phyloP scores from a whole-genome alignment of 371 early-diverging fungal species.

The Mucor indicus region DNA sequence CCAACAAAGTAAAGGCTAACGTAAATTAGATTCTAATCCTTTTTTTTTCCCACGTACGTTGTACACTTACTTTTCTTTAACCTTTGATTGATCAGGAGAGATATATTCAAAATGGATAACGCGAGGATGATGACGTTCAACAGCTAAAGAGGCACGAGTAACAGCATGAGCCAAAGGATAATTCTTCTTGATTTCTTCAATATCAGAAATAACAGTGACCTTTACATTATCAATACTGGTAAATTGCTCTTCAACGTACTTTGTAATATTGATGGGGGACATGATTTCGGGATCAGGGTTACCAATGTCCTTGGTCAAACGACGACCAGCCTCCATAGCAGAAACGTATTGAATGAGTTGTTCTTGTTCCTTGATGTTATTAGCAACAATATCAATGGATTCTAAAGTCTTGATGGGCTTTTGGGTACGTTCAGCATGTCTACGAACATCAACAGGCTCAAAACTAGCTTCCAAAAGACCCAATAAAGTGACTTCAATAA shows the following conservation, averaged over 20 bases:
- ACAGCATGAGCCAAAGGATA: constrained; percentile 87
- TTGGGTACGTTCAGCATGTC: constrained; percentile 49
- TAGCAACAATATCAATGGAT: constrained; percentile 48
- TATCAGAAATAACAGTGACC: constrained; percentile 64
- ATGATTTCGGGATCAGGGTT: constrained; percentile 85
- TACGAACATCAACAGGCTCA: constrained; percentile 81
- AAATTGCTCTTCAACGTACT: constrained; percentile 62
- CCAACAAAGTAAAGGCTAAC: constrained; percentile 81
- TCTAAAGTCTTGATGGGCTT: constrained; percentile 47
- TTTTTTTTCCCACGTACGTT: neutral
- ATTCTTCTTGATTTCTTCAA: constrained; percentile 65
- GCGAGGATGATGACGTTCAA: constrained; percentile 73
- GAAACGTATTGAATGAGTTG: constrained; percentile 39
- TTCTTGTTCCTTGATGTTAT: constrained; percentile 24
- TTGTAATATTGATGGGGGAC: constrained; percentile 77
- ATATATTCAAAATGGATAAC: constrained; percentile 79
- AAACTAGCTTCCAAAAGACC: constrained; percentile 72
- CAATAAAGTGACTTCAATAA: constrained; percentile 71
- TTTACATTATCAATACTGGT: constrained; percentile 49
- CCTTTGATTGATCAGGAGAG: constrained; percentile 69
- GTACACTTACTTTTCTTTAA: constrained; percentile 74
- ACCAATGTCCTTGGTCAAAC: constrained; percentile 76
- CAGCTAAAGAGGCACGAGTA: constrained; percentile 73
- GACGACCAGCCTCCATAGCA: constrained; percentile 78
- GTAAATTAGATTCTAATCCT: neutral